Base-by-base conservation (phyloP, 2,329 filamentous ascomycete genomes). In the Fonsecaea pedrosoi region DNA sequence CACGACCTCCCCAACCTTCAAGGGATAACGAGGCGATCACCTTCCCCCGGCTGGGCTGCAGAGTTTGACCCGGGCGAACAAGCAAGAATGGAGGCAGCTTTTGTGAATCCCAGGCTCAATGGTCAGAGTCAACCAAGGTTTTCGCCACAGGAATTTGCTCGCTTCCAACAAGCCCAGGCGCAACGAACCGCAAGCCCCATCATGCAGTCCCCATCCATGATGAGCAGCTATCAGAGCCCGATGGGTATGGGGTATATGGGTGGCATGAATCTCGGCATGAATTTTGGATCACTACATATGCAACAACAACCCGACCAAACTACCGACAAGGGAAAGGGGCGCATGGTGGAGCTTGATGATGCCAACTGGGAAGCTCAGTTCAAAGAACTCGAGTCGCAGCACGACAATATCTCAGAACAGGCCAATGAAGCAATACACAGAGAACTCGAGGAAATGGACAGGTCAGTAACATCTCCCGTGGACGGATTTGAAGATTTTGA, bases 321-420 rank as follows among this genome's bases (percentile, higher is more conserved):
- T 65, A 80, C 82, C 53, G 79, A 93, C 78, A 98, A 98, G 78
- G 94, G 91, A 45, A 96, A 96, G 79, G 87, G 82, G 5, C 82
- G 86, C 40, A 87, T 98, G 81, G 90, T 98, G 12, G 95, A 98
- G 81, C 86, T 98, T 30, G 92, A 97, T 77, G 94, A 99, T 73
- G 84, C 90, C 75, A 90, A 96, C 76, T 98, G 95, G 95, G 94
- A 98, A 80, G 92, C 93, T 74, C 93, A 98, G 78, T 99, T 99
- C 78, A 91, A 92, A 65, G 88, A 95, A 79, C 80, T 80, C 45
- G 82, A 84, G 58, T 77, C 80, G 58, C 82, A 83, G 73, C 78
- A 81, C 61, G 82, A 84, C 73, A 82, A 82, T 62, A 78, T 86
- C 65, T 87, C 89, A 69, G 82, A 81, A 40, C 82, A 89, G 75